Evolutionary conservation across 2,329 filamentous ascomycete species (phyloP).

Genomic region (Penicillium nordicum): DNA sequence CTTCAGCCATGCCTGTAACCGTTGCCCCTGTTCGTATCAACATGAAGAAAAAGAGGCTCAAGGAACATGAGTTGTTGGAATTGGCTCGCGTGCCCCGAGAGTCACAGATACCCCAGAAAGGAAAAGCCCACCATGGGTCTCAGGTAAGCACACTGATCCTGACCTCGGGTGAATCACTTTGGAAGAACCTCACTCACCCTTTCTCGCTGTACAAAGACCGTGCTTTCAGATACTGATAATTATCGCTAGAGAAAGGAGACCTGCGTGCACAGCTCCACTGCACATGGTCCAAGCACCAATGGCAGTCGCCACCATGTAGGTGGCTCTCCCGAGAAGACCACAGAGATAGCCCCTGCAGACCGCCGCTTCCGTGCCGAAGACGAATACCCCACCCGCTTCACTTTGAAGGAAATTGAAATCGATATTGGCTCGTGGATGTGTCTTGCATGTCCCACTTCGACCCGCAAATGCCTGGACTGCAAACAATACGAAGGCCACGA

Average conservation of each 20-base stretch:
- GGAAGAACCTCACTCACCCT: not conserved
- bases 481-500: slow-evolving; percentile 7
- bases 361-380: not conserved
- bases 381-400: slow-evolving; percentile 3
- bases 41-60: not conserved
- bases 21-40: not conserved
- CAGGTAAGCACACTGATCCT: not conserved
- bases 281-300: not conserved
- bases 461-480: slow-evolving; percentile 8
- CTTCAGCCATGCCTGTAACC: not conserved
- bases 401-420: slow-evolving; percentile 6
- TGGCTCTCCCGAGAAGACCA: not conserved
- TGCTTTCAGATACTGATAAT: not conserved
- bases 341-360: not conserved
- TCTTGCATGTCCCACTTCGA: slow-evolving; percentile 8
- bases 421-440: slow-evolving; percentile 7
- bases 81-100: not conserved
- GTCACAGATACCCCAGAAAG: not conserved
- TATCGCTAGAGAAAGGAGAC: not conserved
- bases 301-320: not conserved
- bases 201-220: not conserved
- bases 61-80: not conserved
- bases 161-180: not conserved
- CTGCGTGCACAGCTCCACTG: not conserved
- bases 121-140: not conserved